Evolutionary conservation across 2,329 filamentous ascomycete genomes (phyloP).

Genomic region (Ceratocystis cubensis): DNA sequence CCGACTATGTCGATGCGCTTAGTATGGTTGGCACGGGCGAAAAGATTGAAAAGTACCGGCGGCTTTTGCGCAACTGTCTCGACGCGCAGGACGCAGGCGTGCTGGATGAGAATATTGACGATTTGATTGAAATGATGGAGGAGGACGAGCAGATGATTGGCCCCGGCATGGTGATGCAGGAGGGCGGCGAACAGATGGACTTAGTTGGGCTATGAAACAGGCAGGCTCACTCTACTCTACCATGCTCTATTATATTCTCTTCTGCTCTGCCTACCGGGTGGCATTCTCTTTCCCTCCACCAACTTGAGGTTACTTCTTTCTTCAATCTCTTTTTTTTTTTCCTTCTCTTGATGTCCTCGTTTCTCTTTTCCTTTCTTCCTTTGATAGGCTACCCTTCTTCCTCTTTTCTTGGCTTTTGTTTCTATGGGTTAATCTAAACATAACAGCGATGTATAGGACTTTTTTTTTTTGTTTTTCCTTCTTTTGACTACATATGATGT

Average conservation of each 20-base stretch:
- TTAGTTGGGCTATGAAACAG: constrained; percentile 20
- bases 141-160: constrained; percentile 42
- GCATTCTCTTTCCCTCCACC: not conserved
- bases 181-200: constrained; percentile 25
- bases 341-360: not conserved
- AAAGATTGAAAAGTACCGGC: constrained; percentile 60
- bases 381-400: not conserved
- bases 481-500: not conserved
- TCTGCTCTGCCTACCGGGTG: not conserved
- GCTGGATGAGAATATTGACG: constrained; percentile 52
- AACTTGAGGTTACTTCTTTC: not conserved
- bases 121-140: constrained; percentile 50
- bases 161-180: constrained; percentile 26
- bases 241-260: not conserved
- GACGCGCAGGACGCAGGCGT: constrained; percentile 54
- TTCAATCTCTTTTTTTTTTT: not conserved
- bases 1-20: constrained; percentile 56
- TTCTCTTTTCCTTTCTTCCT: not conserved
- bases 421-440: constrained; percentile 1
- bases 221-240: not conserved
- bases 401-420: not conserved
- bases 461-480: not conserved
- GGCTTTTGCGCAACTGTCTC: constrained; percentile 54
- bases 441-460: not conserved
- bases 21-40: constrained; percentile 58